Base-by-base conservation (phyloP, 345 rosid genomes). In the Melaleuca quinquenervia region DNA sequence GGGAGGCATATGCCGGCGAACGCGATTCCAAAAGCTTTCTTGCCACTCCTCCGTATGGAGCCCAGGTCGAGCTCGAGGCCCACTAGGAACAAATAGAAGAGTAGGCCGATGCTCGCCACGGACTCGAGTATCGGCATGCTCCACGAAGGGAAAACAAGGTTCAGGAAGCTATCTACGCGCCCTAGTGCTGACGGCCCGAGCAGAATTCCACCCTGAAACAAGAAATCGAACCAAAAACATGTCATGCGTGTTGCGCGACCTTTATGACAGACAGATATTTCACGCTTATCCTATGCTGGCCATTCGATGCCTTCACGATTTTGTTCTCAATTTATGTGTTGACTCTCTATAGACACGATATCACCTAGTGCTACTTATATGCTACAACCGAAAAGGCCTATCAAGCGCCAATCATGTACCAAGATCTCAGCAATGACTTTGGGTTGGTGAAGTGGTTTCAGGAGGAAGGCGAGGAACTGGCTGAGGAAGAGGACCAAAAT, bases 371-470 rank as follows among this genome's bases (percentile, higher is more conserved):
- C 13, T 58, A 58, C 70, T 58, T 0, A 13, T n/a, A 70, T 70
- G 8, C 9, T 13, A 10, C 24, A 70, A 36, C 80, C 48, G 48
- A 10, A 70, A 70, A 70, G 48, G 11, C 80, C 80, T 32, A 18
- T 70, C 26, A 20, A 70, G 8, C 3, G 48, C 22, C 6, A 8
- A 70, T 21, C 80, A 5, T 70, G 80, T 92, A 95, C 99, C 52
- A 96, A 84, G 29, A 95, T 96, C 89, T 96, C 98, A 56, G 98
- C 98, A 74, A 95, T 93, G 93, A 96, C 98, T 90, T 89, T 94
- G 83, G 99, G 99, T 82, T 96, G 99, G 24, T 97, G 98, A 87
- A 96, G 94, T 36, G 99, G 99, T 89, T 93, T 96, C 90, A 96
- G 93, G 74, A 95, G 88, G 90, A 94, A 89, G 84, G 95, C 97